phyloP scores from a whole-genome alignment of 345 rosid species.

The Aquilaria malaccensis region DNA sequence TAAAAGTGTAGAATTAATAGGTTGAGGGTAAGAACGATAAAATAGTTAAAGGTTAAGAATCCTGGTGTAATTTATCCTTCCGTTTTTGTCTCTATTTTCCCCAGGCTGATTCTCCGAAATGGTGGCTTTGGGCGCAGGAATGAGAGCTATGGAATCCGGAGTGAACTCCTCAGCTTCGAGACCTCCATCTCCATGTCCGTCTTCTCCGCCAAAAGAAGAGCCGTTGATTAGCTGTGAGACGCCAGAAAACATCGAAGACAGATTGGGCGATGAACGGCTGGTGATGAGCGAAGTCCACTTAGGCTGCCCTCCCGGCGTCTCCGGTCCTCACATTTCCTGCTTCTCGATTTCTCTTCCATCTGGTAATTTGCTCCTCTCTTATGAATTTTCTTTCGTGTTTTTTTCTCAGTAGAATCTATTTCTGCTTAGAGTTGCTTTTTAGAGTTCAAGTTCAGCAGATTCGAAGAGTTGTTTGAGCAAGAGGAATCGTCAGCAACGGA shows the following conservation, averaged over 20 bases:
- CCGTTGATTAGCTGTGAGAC: no score
- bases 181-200: no score
- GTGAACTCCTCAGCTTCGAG: no score
- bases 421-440: slow-evolving; percentile 2
- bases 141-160: no score
- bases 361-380: slow-evolving; percentile 24
- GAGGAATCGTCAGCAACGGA: slow-evolving; percentile 13
- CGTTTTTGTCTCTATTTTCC: no score
- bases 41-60: no score
- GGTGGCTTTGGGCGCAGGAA: no score
- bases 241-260: slow-evolving; percentile 12
- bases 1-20: no score
- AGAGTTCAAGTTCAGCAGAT: slow-evolving; percentile 31
- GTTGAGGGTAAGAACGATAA: no score
- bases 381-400: background rate
- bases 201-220: no score
- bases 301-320: slow-evolving; percentile 60
- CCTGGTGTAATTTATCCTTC: no score
- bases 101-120: no score
- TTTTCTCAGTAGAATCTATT: background rate
- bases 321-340: slow-evolving; percentile 52
- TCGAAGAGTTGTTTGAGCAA: slow-evolving; percentile 21
- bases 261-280: slow-evolving; percentile 19
- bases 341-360: slow-evolving; percentile 52
- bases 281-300: slow-evolving; percentile 91